Base-by-base conservation (phyloP, 2,329 filamentous ascomycete genomes). In the Colletotrichum sp. region DNA sequence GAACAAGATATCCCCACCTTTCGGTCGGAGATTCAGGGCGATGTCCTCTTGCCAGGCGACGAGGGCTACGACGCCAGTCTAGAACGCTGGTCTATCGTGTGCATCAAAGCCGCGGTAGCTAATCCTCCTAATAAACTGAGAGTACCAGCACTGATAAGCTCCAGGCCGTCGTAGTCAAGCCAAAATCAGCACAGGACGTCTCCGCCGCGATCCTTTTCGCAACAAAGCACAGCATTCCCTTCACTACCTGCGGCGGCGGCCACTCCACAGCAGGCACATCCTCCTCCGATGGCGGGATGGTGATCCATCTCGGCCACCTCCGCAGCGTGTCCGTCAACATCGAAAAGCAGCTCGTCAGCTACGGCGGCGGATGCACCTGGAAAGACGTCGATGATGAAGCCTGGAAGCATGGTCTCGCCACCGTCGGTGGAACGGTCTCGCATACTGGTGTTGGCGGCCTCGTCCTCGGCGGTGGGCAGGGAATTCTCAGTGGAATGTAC, bases 391-490 rank as follows among this genome's bases (percentile, higher is more conserved):
- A 93, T 77, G 82, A 85, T 8, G 88, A 87, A 0, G 87, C 88
- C 0, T 88, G 84, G 68, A 82, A 87, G 64, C 83, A 90, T 78
- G 87, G 87, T 0, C 86, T 93, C 4, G 91, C 90, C 3, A 90
- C 90, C 2, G 89, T 92, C 0, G 91, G 91, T 10, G 92, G 92
- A 4, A 92, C 91, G 0, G 90, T 93, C 12, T 90, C 90, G 57
- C 90, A 93, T 77, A 93, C 91, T 2, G 92, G 92, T 8, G 89
- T 93, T 8, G 91, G 90, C 3, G 92, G 90, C 0, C 83, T 93
- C 16, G 88, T 89, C 0, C 81, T 92, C 2, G 90, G 90, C 1
- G 91, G 91, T 28, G 91, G 91, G 1, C 91, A 90, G 79, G 91
- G 92, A 2, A 88, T 89, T 82, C 83, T 93, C 18, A 88, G 86